Conservation (phyloP, 192 early-diverging fungal species). For the Geranomyces variabilis region DNA sequence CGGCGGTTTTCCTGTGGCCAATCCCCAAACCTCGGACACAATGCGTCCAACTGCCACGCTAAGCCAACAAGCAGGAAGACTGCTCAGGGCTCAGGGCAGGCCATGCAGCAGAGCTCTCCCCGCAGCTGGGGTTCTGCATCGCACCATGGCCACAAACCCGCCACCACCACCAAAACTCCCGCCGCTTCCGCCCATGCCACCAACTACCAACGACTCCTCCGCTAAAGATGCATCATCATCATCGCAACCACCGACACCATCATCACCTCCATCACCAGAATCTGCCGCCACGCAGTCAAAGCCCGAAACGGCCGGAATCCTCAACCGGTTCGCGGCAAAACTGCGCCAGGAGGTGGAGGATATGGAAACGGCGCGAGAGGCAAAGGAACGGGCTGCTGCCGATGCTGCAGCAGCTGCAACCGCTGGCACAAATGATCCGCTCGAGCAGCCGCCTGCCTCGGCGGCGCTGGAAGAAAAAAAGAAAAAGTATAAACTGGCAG, state of each 20-base stretch:
- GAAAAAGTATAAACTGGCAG: neutral
- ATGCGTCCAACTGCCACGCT: too few species aligned
- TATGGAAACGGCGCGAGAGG: constrained; percentile 16
- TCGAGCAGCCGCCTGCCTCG: too few species aligned
- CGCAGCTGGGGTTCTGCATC: too few species aligned
- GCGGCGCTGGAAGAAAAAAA: too few species aligned
- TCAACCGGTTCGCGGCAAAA: constrained; percentile 16
- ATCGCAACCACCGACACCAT: neutral
- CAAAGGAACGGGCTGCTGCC: constrained; percentile 7
- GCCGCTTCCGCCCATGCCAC: neutral
- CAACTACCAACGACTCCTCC: neutral
- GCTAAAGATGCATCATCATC: too few species aligned
- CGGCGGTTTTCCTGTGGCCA: too few species aligned
- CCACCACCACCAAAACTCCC: too few species aligned
- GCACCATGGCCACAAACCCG: too few species aligned
- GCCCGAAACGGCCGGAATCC: neutral
- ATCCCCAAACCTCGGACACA: too few species aligned
- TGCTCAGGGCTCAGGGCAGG: too few species aligned
- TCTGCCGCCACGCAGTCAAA: constrained; percentile 1
- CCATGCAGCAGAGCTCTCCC: too few species aligned
- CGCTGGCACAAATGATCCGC: neutral
- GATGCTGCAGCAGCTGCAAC: neutral
- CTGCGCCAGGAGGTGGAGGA: constrained; percentile 17
- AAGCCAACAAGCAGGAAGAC: too few species aligned
- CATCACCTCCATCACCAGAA: neutral